These are phyloP conservation scores for Chaetomium fimeti DNA, from an alignment of 495 filamentous ascomycete genomes.

Conservation along the genomic window DNA sequence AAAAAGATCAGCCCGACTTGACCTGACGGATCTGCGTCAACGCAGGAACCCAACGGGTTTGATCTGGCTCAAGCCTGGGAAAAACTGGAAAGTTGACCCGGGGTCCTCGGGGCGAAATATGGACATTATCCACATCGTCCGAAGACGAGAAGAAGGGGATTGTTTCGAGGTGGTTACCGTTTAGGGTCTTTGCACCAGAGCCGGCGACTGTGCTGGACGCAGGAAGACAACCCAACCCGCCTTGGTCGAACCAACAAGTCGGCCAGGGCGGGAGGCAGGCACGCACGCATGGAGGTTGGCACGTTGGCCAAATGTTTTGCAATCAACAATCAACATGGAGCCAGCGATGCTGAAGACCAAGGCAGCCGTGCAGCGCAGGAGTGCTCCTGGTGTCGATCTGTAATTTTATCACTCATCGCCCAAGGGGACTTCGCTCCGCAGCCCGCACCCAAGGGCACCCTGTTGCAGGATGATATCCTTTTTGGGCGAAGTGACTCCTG, in stretches of 20 bases:
- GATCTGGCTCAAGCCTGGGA: background rate
- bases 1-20: conserved; percentile 4
- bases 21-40: background rate
- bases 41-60: background rate
- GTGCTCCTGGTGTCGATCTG: background rate
- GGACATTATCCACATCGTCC: background rate
- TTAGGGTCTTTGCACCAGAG: conserved; percentile 14
- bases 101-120: background rate
- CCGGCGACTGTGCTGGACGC: background rate
- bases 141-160: background rate
- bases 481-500: background rate
- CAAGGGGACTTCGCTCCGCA: no score
- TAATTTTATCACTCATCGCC: background rate
- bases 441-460: no score
- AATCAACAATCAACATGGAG: conserved; percentile 1
- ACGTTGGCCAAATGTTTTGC: background rate
- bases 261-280: background rate
- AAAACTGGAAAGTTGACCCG: background rate
- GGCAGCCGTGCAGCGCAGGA: background rate
- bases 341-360: background rate
- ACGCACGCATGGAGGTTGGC: background rate
- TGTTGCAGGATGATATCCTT: background rate
- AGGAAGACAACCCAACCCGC: conserved; percentile 1
- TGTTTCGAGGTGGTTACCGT: conserved; percentile 23
- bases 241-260: conserved; percentile 1